These are phyloP conservation scores for Calcarisporium arbuscula DNA, from an alignment of 2,329 filamentous ascomycete species.

Conservation along the genomic window DNA sequence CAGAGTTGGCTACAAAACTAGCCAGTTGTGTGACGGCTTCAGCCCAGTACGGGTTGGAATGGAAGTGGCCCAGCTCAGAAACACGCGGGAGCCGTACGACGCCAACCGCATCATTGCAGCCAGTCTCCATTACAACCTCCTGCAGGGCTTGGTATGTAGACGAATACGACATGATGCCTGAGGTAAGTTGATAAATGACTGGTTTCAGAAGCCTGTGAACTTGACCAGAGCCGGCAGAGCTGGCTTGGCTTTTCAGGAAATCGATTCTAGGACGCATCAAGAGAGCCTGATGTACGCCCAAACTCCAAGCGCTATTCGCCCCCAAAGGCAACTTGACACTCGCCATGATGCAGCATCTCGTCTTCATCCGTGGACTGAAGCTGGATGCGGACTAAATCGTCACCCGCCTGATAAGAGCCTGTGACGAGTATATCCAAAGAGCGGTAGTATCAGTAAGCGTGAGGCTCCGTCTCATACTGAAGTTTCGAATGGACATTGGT, in stretches of 20 bases:
- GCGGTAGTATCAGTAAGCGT: background rate
- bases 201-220: background rate
- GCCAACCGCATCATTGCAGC: slow-evolving; percentile 3
- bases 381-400: background rate
- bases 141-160: slow-evolving; percentile 3
- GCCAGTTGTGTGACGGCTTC: slow-evolving; percentile 1
- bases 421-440: background rate
- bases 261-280: background rate
- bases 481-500: background rate
- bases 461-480: background rate
- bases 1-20: slow-evolving; percentile 1
- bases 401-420: background rate
- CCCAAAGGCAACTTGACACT: background rate
- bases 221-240: background rate
- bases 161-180: slow-evolving; percentile 1
- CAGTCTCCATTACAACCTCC: slow-evolving; percentile 4
- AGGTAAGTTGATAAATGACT: slow-evolving; percentile 1
- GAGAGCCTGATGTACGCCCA: background rate
- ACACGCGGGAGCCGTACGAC: slow-evolving; percentile 1
- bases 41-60: slow-evolving; percentile 1
- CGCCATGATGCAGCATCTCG: background rate
- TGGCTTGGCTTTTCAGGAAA: background rate
- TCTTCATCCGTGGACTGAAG: background rate
- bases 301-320: background rate
- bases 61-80: background rate